Conservation (phyloP, 2,329 filamentous ascomycete species). For the Neonectria faginata region DNA sequence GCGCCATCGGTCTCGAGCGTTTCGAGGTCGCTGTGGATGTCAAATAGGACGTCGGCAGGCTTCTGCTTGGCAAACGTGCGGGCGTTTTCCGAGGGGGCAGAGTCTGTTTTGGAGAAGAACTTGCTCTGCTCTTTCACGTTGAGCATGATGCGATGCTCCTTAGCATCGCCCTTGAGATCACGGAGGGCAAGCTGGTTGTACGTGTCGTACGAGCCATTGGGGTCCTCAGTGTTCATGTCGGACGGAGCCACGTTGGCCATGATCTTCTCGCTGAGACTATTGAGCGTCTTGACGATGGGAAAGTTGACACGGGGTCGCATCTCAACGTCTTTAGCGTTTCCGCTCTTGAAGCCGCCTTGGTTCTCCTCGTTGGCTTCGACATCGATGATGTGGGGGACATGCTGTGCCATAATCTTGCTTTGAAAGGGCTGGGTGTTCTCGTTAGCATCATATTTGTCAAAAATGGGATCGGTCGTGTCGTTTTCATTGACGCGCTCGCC, state of each 20-base stretch:
- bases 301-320: slow-evolving; percentile 88
- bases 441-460: slow-evolving; percentile 86
- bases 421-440: slow-evolving; percentile 70
- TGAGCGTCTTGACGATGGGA: slow-evolving; percentile 89
- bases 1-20: slow-evolving; percentile 60
- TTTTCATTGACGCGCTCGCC: slow-evolving; percentile 86
- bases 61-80: slow-evolving; percentile 75
- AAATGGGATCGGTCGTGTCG: slow-evolving; percentile 80
- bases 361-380: slow-evolving; percentile 96
- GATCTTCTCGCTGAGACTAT: slow-evolving; percentile 92
- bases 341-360: slow-evolving; percentile 81
- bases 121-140: slow-evolving; percentile 89
- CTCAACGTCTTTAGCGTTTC: slow-evolving; percentile 89
- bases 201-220: slow-evolving; percentile 73
- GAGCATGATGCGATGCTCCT: slow-evolving; percentile 82
- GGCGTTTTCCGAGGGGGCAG: slow-evolving; percentile 58
- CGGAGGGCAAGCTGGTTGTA: slow-evolving; percentile 81
- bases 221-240: slow-evolving; percentile 73
- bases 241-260: slow-evolving; percentile 87
- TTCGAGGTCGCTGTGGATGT: slow-evolving; percentile 72
- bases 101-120: slow-evolving; percentile 77
- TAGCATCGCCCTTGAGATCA: slow-evolving; percentile 80
- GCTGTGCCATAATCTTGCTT: slow-evolving; percentile 68
- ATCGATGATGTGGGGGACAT: slow-evolving; percentile 90
- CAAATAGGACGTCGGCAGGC: slow-evolving; percentile 74